Conservation (phyloP, 2,329 filamentous ascomycete genomes). For the Stemphylium lycopersici region DNA sequence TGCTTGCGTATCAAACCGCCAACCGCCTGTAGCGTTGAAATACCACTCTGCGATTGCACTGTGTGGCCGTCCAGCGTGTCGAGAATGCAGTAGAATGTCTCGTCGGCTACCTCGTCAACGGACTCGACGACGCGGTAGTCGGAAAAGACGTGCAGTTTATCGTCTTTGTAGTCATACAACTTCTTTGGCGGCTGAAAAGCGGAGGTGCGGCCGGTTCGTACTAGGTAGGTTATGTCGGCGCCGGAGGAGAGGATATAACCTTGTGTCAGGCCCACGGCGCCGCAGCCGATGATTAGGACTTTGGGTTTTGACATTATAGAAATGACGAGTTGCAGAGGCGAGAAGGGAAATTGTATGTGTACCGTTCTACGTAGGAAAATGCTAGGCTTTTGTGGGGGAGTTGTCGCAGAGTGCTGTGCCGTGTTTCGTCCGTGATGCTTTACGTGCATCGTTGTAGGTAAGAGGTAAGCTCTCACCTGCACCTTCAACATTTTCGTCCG, state of each 20-base stretch:
- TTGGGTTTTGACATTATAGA: no score
- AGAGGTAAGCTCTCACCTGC: no score
- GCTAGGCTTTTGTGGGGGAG: no score
- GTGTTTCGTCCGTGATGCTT: no score
- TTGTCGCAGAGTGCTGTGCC: no score
- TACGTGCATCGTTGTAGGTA: no score
- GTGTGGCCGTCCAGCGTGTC: conserved; percentile 31
- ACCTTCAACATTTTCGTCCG: no score
- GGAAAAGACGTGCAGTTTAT: conserved; percentile 19
- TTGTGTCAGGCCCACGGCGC: conserved; percentile 28
- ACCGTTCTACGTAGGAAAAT: no score
- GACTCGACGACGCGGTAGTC: conserved; percentile 28
- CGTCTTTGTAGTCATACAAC: conserved; percentile 29
- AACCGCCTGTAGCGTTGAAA: conserved; percentile 17
- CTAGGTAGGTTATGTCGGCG: conserved; percentile 31
- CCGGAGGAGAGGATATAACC: conserved; percentile 26
- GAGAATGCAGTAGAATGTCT: conserved; percentile 24
- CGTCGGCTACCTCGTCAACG: conserved; percentile 16
- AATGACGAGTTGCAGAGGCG: no score
- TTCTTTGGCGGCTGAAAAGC: conserved; percentile 25
- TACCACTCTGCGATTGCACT: conserved; percentile 25
- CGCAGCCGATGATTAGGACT: conserved; percentile 29
- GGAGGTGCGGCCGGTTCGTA: conserved; percentile 26
- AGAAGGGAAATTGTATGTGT: no score
- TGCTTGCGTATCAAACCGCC: background rate